Base-by-base conservation (phyloP, 116 monocot genomes). In the Cymodocea nodosa region DNA sequence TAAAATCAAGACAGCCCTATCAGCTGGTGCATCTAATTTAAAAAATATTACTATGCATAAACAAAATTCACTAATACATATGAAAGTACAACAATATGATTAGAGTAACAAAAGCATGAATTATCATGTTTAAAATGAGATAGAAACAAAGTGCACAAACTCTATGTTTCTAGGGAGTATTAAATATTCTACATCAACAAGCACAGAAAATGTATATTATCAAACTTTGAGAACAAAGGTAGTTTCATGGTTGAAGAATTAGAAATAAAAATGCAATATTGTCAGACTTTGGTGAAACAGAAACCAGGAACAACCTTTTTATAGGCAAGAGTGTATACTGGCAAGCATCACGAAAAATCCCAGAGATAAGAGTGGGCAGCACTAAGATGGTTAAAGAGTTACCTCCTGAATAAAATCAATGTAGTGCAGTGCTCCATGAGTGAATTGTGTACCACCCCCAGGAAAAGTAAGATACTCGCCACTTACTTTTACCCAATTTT, bases 391-490 rank as follows among this genome's bases (percentile, higher is more conserved):
- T 48, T 51, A 35, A 61, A 25, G 15, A 67, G 4, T 66, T 11
- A 94, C 97, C 85, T 86, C 82, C 73, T 91, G 77, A 53, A 97
- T 88, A 60, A 76, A 68, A 78, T 88, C 87, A 65, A 97, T 88
- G 66, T 97, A 97, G 63, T 91, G 92, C 17, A 82, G 63, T 50
- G 97, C 91, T 23, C 97, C 97, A 56, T 88, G 60, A 64, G 78
- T 85, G 60, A 97, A 97, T 60, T 97, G 91, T 64, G 97, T 97
- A 51, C 91, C 97, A 77, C 97, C 97, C 23, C 91, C 97, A n/a
- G 97, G 97, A 68, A 97, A 97, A 60, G 84, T 80, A 20, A 97
- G 88, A 66, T 82, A 78, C 34, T 97, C 97, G 52, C 97, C 97
- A 58, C 76, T 76, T 59, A 83, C 97, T 70, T 91, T 91, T 19